A percentile compares a stretch with the other conserved stretches of the same genome.
Conservation (phyloP, 2,329 filamentous ascomycete genomes). For the Blumeriella jaapii region DNA sequence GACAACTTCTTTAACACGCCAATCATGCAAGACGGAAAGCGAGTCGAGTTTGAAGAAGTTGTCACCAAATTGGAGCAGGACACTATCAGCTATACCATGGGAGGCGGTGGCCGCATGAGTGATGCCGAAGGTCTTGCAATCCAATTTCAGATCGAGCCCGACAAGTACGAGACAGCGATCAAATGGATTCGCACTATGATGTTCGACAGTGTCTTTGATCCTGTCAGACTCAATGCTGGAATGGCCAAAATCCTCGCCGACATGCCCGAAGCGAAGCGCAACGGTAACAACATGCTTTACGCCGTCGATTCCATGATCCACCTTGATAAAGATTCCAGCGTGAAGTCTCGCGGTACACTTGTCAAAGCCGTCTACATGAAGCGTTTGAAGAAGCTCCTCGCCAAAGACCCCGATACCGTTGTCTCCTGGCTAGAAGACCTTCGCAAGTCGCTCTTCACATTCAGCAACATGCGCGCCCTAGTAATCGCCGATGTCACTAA, state of each 20-base stretch:
- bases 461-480: conserved; percentile 75
- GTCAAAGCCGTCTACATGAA: conserved; percentile 84
- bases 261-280: conserved; percentile 83
- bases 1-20: conserved; percentile 95
- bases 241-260: conserved; percentile 80
- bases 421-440: conserved; percentile 68
- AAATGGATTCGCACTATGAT: conserved; percentile 78
- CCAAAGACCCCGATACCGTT: conserved; percentile 63
- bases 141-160: conserved; percentile 73
- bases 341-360: conserved; percentile 68
- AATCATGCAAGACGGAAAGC: conserved; percentile 62
- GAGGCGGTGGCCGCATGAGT: conserved; percentile 54
- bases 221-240: conserved; percentile 47
- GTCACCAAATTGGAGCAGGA: conserved; percentile 86
- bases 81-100: conserved; percentile 73
- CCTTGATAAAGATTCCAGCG: conserved; percentile 62
- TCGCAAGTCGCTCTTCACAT: conserved; percentile 63
- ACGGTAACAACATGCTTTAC: conserved; percentile 56
- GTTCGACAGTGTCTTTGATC: conserved; percentile 81
- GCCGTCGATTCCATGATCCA: conserved; percentile 69
- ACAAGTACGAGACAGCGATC: conserved; percentile 75
- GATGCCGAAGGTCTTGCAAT: conserved; percentile 76
- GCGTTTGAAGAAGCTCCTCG: conserved; percentile 68
- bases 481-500: conserved; percentile 72
- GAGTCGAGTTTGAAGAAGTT: conserved; percentile 80